Evolutionary conservation across 306 rosid species (phyloP).

Genomic region (Lablab purpureus): DNA sequence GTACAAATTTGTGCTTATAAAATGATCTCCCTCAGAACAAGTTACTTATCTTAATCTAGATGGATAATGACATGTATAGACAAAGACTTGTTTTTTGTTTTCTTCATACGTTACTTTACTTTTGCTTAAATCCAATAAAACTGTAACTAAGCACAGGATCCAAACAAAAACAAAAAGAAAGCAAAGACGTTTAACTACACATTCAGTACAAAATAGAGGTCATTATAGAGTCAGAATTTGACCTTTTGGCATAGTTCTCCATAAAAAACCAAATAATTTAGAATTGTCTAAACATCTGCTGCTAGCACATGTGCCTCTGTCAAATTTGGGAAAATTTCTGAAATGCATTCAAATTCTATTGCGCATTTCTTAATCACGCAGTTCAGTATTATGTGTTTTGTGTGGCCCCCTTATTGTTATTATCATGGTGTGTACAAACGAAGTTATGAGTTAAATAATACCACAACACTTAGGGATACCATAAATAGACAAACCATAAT

Average conservation of each 20-base stretch:
- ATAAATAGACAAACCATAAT: conserved; percentile 40
- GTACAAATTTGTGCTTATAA: not conserved
- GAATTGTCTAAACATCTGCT: not conserved
- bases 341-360: conserved; percentile 2
- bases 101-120: not conserved
- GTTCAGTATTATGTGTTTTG: conserved; percentile 13
- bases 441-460: conserved; percentile 34
- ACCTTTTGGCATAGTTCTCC: not conserved
- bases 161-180: not conserved
- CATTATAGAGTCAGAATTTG: not conserved
- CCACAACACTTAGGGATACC: conserved; percentile 15
- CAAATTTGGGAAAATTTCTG: conserved; percentile 10
- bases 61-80: conserved; percentile 10
- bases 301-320: conserved; percentile 11
- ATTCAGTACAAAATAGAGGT: not conserved
- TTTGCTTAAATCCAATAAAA: not conserved
- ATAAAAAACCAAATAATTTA: not conserved
- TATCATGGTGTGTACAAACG: conserved; percentile 36
- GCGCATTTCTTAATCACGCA: not conserved
- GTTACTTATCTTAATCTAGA: conserved; percentile 31
- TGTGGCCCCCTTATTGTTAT: conserved; percentile 21
- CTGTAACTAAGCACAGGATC: not conserved
- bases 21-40: conserved; percentile 20
- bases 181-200: not conserved
- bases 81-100: not conserved